Evolutionary conservation across 1,284 basidiomycete species (phyloP).

Genomic region (Austroboletus niveus): DNA sequence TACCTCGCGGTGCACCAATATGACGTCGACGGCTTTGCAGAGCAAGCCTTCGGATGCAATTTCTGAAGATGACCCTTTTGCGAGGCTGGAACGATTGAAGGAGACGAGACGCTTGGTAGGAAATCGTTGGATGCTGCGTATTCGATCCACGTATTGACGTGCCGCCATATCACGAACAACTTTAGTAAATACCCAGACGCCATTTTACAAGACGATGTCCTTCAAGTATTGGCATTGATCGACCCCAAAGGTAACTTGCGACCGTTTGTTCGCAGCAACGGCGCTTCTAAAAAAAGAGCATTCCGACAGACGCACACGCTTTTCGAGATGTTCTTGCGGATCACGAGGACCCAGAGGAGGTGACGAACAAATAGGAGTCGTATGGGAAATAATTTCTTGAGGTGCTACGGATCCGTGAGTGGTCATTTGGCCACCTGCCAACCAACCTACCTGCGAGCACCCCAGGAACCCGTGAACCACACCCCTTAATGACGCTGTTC

Average conservation of each 20-base stretch:
- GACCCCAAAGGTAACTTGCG: conserved; percentile 18
- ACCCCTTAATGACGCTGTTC: no score
- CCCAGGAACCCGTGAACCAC: no score
- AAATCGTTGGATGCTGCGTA: not conserved
- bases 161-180: conserved; percentile 16
- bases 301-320: conserved; percentile 9
- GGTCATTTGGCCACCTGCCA: no score
- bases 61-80: conserved; percentile 13
- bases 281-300: conserved; percentile 5
- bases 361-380: conserved; percentile 19
- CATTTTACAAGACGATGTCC: conserved; percentile 27
- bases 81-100: conserved; percentile 17
- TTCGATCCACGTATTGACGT: not conserved
- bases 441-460: no score
- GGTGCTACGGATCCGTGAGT: conserved; percentile 25
- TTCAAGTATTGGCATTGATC: conserved; percentile 22
- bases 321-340: conserved; percentile 20
- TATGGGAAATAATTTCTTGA: conserved; percentile 23
- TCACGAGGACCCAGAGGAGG: conserved; percentile 13
- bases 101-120: conserved; percentile 20
- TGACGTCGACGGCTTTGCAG: not conserved
- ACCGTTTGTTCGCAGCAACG: not conserved
- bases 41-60: not conserved
- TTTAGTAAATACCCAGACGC: conserved; percentile 1
- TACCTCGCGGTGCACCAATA: conserved; percentile 6